Conservation (phyloP, 2,329 filamentous ascomycete species). For the Aspergillus aculeatinus region DNA sequence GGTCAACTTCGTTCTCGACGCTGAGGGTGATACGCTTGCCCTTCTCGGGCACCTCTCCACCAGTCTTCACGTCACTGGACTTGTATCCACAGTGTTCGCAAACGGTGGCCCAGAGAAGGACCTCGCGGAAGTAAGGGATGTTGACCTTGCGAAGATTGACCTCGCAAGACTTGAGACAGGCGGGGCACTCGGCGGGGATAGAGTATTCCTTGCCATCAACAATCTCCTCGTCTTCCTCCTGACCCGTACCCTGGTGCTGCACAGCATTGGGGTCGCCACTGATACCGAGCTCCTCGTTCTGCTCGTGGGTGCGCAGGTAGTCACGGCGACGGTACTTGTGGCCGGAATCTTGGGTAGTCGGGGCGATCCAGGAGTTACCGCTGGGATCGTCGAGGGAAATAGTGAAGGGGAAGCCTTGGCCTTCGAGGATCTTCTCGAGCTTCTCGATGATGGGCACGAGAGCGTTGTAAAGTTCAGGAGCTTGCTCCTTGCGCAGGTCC, state of each 20-base stretch:
- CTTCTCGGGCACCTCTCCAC: slow-evolving; percentile 82
- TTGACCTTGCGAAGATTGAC: slow-evolving; percentile 66
- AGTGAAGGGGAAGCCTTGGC: slow-evolving; percentile 81
- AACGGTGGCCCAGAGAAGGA: slow-evolving; percentile 90
- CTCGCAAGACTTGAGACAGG: slow-evolving; percentile 78
- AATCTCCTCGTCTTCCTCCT: slow-evolving; percentile 72
- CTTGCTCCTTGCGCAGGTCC: slow-evolving; percentile 72
- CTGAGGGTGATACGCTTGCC: slow-evolving; percentile 79
- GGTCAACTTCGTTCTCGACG: slow-evolving; percentile 68
- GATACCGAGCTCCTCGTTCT: slow-evolving; percentile 83
- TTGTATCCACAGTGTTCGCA: slow-evolving; percentile 92
- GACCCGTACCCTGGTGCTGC: slow-evolving; percentile 46
- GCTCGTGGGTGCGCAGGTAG: slow-evolving; percentile 76
- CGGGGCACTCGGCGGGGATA: slow-evolving; percentile 88
- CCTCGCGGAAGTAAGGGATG: slow-evolving; percentile 93
- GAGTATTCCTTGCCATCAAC: slow-evolving; percentile 89
- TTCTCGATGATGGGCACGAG: slow-evolving; percentile 73
- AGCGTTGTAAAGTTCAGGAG: slow-evolving; percentile 76
- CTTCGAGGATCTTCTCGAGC: slow-evolving; percentile 73
- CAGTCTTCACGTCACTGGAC: slow-evolving; percentile 96
- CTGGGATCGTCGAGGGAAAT: slow-evolving; percentile 85
- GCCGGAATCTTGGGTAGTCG: slow-evolving; percentile 70
- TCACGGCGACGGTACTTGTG: slow-evolving; percentile 87
- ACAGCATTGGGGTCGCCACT: slow-evolving; percentile 47
- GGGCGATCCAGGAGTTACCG: slow-evolving; percentile 95